Evolutionary conservation across 768 basidiomycete species (phyloP).

Genomic region (Symmetrospora coprosmae): DNA sequence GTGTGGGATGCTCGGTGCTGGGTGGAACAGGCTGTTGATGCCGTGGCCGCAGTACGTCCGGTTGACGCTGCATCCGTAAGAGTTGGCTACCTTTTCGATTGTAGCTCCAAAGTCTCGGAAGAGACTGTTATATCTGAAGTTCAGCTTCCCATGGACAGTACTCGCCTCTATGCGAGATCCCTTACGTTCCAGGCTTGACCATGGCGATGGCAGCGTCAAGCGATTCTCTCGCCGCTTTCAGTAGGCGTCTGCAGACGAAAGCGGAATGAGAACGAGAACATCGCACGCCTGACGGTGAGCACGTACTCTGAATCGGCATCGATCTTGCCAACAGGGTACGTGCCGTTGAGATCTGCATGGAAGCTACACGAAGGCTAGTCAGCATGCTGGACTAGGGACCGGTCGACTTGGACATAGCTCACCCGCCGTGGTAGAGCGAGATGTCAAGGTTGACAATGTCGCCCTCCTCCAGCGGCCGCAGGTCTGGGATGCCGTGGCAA

Average conservation of each 20-base stretch:
- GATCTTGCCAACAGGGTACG: slow-evolving; percentile 64
- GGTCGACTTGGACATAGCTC: neutral
- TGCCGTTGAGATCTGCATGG: slow-evolving; percentile 55
- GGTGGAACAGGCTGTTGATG: slow-evolving; percentile 32
- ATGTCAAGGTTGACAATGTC: slow-evolving; percentile 95
- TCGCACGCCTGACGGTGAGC: neutral
- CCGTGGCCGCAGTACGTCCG: slow-evolving; percentile 42
- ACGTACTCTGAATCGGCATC: slow-evolving; percentile 32
- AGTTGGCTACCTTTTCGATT: slow-evolving; percentile 73
- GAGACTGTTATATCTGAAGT: slow-evolving; percentile 41
- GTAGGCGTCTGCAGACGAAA: slow-evolving; percentile 42
- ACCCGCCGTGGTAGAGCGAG: slow-evolving; percentile 60
- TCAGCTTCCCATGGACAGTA: no score
- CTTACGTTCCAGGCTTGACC: slow-evolving; percentile 67
- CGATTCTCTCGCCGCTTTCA: slow-evolving; percentile 64
- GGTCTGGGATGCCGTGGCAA: slow-evolving; percentile 53
- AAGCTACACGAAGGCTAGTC: slow-evolving; percentile 40
- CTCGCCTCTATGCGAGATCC: neutral
- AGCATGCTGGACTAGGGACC: neutral
- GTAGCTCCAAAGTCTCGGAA: slow-evolving; percentile 75
- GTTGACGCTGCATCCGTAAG: slow-evolving; percentile 76
- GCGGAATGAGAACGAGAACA: neutral
- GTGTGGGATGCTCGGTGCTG: slow-evolving; percentile 29
- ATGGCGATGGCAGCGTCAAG: slow-evolving; percentile 78
- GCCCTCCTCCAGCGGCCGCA: slow-evolving; percentile 62